These are phyloP conservation scores for Clonostachys rhizophaga DNA, from an alignment of 2,329 filamentous ascomycete species.

Conservation along the genomic window DNA sequence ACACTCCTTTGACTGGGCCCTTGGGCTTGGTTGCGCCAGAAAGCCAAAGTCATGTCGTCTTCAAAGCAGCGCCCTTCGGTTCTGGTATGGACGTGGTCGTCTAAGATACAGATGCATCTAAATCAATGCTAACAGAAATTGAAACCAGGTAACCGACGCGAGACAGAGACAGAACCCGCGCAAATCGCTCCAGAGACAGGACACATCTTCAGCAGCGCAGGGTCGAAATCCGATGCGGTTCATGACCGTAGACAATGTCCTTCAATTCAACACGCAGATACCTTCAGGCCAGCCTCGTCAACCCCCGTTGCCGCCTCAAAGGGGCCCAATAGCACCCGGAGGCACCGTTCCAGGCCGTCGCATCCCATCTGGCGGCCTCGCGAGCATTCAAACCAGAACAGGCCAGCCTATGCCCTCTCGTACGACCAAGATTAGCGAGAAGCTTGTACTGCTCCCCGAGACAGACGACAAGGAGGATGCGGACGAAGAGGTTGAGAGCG, in stretches of 20 bases:
- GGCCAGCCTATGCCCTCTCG: slow-evolving; percentile 69
- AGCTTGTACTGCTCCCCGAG: slow-evolving; percentile 91
- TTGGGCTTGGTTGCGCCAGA: too few species aligned
- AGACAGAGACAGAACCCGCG: slow-evolving; percentile 26
- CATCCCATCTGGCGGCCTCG: slow-evolving; percentile 28
- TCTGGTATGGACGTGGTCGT: slow-evolving; percentile 36
- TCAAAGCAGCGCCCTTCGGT: slow-evolving; percentile 56
- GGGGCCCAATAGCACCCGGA: slow-evolving; percentile 10
- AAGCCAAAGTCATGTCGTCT: slow-evolving; percentile 26
- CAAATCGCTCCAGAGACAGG: slow-evolving; percentile 22
- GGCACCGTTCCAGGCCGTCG: slow-evolving; percentile 13
- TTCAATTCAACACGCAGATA: slow-evolving; percentile 91
- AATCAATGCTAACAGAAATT: not conserved
- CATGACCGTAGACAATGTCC: slow-evolving; percentile 89
- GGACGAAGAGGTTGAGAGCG: slow-evolving; percentile 47
- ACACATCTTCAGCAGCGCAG: slow-evolving; percentile 17
- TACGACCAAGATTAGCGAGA: slow-evolving; percentile 92
- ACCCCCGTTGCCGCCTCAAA: slow-evolving; percentile 47
- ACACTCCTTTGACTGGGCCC: too few species aligned
- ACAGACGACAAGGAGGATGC: slow-evolving; percentile 56
- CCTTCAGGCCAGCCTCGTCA: slow-evolving; percentile 86
- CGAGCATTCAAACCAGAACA: slow-evolving; percentile 33
- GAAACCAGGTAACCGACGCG: slow-evolving; percentile 27
- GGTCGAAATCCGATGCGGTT: slow-evolving; percentile 57
- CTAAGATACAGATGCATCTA: not conserved